These are phyloP conservation scores for Gamsiella multidivaricata DNA, from an alignment of 192 early-diverging fungal species.

Conservation along the genomic window DNA sequence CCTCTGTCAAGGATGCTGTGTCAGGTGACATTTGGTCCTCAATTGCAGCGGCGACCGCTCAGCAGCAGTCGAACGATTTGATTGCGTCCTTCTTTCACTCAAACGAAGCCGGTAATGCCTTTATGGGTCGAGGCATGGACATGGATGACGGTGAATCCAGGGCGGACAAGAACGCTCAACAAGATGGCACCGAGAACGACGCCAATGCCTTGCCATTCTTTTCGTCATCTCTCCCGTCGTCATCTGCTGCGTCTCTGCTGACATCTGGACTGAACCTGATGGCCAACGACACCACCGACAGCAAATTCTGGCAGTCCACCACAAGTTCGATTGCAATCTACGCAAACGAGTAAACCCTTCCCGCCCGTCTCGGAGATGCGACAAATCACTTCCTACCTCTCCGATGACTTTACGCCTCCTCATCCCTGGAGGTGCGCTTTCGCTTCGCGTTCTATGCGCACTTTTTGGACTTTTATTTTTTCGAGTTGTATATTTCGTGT, in stretches of 20 bases:
- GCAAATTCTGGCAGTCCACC: slow-evolving; percentile 35
- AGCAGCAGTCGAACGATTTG: slow-evolving; percentile 24
- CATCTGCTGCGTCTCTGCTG: slow-evolving; percentile 5
- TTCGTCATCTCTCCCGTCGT: neutral
- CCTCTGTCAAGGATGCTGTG: neutral
- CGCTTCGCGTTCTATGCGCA: slow-evolving; percentile 2
- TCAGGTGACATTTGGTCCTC: slow-evolving; percentile 17
- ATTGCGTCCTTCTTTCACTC: slow-evolving; percentile 32
- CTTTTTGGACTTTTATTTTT: neutral
- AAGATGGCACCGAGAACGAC: neutral
- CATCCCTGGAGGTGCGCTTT: neutral
- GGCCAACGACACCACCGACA: slow-evolving; percentile 9
- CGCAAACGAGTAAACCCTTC: slow-evolving; percentile 28
- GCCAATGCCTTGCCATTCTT: neutral
- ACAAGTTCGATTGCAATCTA: slow-evolving; percentile 27
- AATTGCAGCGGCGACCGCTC: neutral
- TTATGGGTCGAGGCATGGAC: slow-evolving; percentile 19
- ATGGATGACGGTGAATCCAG: slow-evolving; percentile 14
- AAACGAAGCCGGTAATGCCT: slow-evolving; percentile 18
- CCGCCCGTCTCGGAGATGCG: slow-evolving; percentile 6
- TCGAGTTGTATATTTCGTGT: slow-evolving; percentile 7
- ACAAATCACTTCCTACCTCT: slow-evolving; percentile 3
- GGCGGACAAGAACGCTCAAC: neutral
- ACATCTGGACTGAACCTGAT: slow-evolving; percentile 11
- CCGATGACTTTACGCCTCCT: slow-evolving; percentile 2